Percentiles rank a stretch among this genome's conserved stretches.
These are phyloP conservation scores for Dactylella cylindrospora DNA, from an alignment of 2,329 filamentous ascomycete species.

Conservation along the genomic window DNA sequence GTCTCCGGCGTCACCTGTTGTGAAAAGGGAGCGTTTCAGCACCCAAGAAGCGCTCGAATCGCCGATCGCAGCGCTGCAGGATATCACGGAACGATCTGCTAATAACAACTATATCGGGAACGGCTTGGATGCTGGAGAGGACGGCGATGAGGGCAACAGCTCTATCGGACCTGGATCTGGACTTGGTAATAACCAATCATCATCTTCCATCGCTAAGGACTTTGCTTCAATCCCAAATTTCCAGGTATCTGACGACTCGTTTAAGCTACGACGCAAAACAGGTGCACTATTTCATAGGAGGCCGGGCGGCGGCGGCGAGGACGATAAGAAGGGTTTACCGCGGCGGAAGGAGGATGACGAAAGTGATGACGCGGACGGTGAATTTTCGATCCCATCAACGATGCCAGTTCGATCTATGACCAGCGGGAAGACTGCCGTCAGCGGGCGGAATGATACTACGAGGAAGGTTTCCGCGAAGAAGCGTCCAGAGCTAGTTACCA, in stretches of 20 bases:
- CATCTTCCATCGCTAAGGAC: conserved; percentile 8
- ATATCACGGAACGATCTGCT: conserved; percentile 27
- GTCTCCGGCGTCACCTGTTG: conserved; percentile 11
- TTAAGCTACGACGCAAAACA: conserved; percentile 28
- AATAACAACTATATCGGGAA: conserved; percentile 9
- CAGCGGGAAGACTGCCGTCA: conserved; percentile 24
- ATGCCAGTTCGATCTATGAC: conserved; percentile 32
- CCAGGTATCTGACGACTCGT: conserved; percentile 28
- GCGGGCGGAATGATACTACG: conserved; percentile 10
- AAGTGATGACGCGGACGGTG: conserved; percentile 3
- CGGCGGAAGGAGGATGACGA: conserved; percentile 1
- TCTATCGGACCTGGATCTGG: conserved; percentile 26
- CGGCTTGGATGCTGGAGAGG: not conserved
- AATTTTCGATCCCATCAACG: conserved; percentile 26
- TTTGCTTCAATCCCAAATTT: conserved; percentile 3
- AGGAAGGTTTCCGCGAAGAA: conserved; percentile 1
- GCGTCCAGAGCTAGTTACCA: conserved; percentile 5
- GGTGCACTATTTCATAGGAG: conserved; percentile 35
- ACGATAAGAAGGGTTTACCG: conserved; percentile 3
- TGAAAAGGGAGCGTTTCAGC: conserved; percentile 20
- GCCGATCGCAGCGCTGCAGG: conserved; percentile 10
- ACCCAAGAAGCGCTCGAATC: conserved; percentile 34
- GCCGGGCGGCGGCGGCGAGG: conserved; percentile 7
- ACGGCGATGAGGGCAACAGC: not conserved
- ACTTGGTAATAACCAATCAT: conserved; percentile 31